These are phyloP conservation scores for Strigomonas culicis DNA, from an alignment of 208 protist genomes.

Conservation along the genomic window DNA sequence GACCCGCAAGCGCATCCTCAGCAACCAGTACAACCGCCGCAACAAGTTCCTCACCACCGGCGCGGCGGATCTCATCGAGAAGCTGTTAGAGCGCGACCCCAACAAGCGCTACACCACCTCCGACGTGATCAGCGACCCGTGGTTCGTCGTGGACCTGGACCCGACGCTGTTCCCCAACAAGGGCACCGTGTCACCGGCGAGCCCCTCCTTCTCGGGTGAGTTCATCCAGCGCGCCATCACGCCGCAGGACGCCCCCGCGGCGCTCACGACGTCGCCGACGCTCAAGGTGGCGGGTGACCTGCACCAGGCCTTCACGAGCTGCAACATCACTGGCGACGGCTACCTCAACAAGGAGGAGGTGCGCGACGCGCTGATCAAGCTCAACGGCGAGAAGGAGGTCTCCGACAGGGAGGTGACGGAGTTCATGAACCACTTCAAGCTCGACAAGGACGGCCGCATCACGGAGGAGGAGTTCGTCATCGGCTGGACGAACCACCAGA, in stretches of 20 bases:
- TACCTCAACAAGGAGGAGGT: constrained; percentile 78
- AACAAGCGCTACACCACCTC: constrained; percentile 53
- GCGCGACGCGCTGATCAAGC: constrained; percentile 87
- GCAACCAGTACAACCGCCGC: constrained; percentile 75
- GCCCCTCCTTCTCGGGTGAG: constrained; percentile 30
- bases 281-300: constrained; percentile 42
- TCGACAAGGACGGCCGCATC: constrained; percentile 69
- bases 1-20: constrained; percentile 87
- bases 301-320: constrained; percentile 66
- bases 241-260: constrained; percentile 24
- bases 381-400: constrained; percentile 59
- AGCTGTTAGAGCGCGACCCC: constrained; percentile 67
- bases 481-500: constrained; percentile 76
- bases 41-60: constrained; percentile 70
- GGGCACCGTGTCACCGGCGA: constrained; percentile 20
- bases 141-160: constrained; percentile 80
- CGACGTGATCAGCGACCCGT: constrained; percentile 78
- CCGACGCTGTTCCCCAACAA: constrained; percentile 56
- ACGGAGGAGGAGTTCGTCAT: constrained; percentile 87
- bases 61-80: constrained; percentile 72
- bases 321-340: constrained; percentile 77
- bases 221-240: constrained; percentile 68
- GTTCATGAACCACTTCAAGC: constrained; percentile 81
- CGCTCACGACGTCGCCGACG: constrained; percentile 24
- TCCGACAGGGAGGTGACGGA: constrained; percentile 63